Percentiles rank a stretch among this genome's conserved stretches.
These are phyloP conservation scores for Alternaria ventricosa DNA, from an alignment of 2,329 filamentous ascomycete species.

Conservation along the genomic window DNA sequence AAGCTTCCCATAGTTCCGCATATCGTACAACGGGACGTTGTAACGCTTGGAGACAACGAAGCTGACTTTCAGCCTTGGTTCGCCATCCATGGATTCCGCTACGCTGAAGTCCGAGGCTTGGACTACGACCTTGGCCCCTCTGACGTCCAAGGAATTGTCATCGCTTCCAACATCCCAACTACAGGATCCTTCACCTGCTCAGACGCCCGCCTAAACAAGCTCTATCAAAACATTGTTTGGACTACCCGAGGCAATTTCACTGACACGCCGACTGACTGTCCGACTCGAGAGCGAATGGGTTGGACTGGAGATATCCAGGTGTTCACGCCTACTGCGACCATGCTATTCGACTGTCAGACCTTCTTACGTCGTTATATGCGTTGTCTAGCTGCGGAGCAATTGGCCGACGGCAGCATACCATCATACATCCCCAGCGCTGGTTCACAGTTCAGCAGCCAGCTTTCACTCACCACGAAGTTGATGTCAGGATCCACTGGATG, in stretches of 20 bases:
- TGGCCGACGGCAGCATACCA: not conserved
- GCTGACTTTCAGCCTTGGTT: not conserved
- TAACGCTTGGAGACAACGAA: not conserved
- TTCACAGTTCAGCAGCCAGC: not conserved
- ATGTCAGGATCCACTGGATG: not conserved
- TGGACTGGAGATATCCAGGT: not conserved
- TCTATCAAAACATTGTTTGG: not conserved
- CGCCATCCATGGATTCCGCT: not conserved
- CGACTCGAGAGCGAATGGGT: not conserved
- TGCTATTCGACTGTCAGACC: not conserved
- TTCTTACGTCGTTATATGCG: not conserved
- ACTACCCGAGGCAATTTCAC: not conserved
- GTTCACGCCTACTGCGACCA: not conserved
- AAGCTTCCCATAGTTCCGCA: not conserved
- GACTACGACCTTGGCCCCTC: not conserved
- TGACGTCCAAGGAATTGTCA: not conserved
- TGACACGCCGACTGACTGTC: not conserved
- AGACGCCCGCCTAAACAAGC: not conserved
- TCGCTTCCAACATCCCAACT: not conserved
- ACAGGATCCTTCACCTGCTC: not conserved
- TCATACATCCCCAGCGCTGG: not conserved
- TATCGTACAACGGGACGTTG: not conserved
- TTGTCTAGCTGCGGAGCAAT: not conserved
- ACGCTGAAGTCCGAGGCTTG: not conserved
- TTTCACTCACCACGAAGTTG: not conserved